phyloP scores from a whole-genome alignment of 164 flowering plant genomes.

The Tetrastigma voinierianum region DNA sequence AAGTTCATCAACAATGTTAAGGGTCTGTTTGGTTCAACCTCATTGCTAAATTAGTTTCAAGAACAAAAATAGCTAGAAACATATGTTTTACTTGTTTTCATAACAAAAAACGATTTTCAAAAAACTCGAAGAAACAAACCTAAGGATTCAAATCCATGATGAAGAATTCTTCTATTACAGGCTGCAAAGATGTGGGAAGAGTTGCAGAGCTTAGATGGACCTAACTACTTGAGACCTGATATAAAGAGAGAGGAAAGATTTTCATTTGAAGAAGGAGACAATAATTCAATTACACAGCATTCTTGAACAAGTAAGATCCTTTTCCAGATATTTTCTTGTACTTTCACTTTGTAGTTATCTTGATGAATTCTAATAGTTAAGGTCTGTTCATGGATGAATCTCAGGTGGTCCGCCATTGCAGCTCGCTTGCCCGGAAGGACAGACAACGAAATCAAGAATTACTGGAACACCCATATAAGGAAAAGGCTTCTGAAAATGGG shows the following conservation, averaged over 20 bases:
- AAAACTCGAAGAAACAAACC: too few relatives aligned
- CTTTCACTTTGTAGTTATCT: neutral
- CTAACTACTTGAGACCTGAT: conserved; percentile 72
- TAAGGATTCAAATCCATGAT: neutral
- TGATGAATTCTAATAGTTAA: too few relatives aligned
- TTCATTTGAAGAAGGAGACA: conserved; percentile 60
- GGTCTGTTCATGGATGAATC: neutral
- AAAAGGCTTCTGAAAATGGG: conserved; percentile 66
- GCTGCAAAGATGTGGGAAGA: conserved; percentile 73
- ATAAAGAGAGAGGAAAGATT: conserved; percentile 69
- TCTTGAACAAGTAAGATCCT: conserved; percentile 54
- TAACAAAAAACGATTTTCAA: too few relatives aligned
- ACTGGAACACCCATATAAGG: conserved; percentile 71
- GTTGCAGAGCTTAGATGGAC: conserved; percentile 82
- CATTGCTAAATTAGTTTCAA: too few relatives aligned
- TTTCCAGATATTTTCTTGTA: neutral
- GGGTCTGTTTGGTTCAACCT: too few relatives aligned
- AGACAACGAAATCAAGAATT: conserved; percentile 75
- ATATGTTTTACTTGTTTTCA: too few relatives aligned
- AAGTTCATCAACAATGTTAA: neutral
- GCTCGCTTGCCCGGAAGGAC: conserved; percentile 71
- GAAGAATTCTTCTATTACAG: conserved; percentile 1
- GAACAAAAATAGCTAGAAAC: too few relatives aligned
- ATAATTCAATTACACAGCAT: conserved; percentile 61
- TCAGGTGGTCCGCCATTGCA: conserved; percentile 78